Base-by-base conservation (phyloP, 2,329 filamentous ascomycete species). In the Clarireedia paspali region DNA sequence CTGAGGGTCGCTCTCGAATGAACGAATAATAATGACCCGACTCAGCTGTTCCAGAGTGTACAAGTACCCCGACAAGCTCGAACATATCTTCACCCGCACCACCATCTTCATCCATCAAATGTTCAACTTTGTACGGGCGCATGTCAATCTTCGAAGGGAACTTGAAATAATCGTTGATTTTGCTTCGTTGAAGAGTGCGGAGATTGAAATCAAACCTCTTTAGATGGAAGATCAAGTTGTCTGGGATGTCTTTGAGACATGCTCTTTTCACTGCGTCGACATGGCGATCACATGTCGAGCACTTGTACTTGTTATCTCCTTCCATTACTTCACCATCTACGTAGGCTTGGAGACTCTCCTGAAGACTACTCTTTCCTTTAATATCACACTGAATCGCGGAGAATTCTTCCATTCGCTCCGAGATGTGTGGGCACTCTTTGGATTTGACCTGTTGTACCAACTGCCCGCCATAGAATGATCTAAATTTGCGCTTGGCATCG, bases 301-400 rank as follows among this genome's bases (percentile, higher is more conserved):
- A 99, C 62, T 95, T 95, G 76, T 97, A 99, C 73, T 96, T 96
- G 75, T 99, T 97, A 66, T 96, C 91, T 86, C 95, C 94, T 76
- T 96, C 90, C 87, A 99, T 91, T 38, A 94, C 84, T 71, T 99
- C 94, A 4, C 94, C 94, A 68, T 95, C 89, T 12, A 97, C 91
- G 69, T 96, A 97, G n/a, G 92, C 90, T 64, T 91, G 84, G 14
- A 99, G 76, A 67, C 94, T 97, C 62, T 96, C 91, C 65, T 89
- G 78, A 1, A 99, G 79, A 34, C 78, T 87, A 23, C 77, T 78
- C 72, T 96, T 97, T 51, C 92, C 92, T 70, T 96, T 95, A 66
- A 99, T 95, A 64, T 96, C 91, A 68, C 94, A 95, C 64, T 96
- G 91, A 54, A 99, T 91, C 5, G 92, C 91, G 14, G 91, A 95